phyloP scores from a whole-genome alignment of 148 eudicot genomes.

The Hydrangea macrophylla region DNA sequence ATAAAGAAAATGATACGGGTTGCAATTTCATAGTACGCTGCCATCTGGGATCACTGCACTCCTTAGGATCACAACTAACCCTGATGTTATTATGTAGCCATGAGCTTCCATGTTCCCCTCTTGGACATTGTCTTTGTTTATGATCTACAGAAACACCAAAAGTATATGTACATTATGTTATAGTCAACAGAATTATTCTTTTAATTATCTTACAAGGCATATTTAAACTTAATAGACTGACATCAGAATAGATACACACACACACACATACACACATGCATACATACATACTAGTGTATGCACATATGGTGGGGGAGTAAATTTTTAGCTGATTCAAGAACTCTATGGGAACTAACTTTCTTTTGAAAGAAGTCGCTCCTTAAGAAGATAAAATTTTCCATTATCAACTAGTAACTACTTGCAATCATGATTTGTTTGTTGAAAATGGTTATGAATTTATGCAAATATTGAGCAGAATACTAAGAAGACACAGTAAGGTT shows the following conservation, averaged over 20 bases:
- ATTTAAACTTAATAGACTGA: no score
- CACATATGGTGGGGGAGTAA: no score
- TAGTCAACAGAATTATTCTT: not conserved
- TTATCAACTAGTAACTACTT: no score
- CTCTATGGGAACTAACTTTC: no score
- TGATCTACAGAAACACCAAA: constrained; percentile 42
- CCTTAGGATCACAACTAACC: constrained; percentile 56
- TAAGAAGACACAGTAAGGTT: not conserved
- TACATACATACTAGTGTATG: not conserved
- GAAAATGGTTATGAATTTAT: not conserved
- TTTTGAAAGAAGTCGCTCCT: no score
- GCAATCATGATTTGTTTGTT: not conserved
- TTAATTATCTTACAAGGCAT: not conserved
- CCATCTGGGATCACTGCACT: constrained; percentile 55
- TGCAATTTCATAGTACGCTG: constrained; percentile 39
- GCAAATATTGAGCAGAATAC: not conserved
- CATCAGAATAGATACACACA: no score
- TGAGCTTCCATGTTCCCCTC: constrained; percentile 65
- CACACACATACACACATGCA: not conserved
- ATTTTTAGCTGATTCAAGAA: no score
- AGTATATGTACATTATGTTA: not conserved
- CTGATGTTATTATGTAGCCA: constrained; percentile 53
- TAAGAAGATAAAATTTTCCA: no score
- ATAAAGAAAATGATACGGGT: not conserved
- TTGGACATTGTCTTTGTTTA: constrained; percentile 58